Conservation (phyloP, 305 asterid species). For the Vinca major region DNA sequence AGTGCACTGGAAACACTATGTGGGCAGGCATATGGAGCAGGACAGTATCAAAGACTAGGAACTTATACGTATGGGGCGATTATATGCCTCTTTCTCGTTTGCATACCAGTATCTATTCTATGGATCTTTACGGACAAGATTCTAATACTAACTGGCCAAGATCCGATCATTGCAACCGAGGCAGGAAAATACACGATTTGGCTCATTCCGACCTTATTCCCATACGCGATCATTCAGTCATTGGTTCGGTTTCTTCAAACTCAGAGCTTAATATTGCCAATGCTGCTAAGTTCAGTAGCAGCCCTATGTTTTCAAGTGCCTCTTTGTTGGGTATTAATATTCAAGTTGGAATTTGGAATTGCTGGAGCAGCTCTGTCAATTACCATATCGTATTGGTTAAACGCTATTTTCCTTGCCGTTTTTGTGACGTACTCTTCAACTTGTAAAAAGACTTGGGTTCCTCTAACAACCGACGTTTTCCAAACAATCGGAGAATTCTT, state of each 20-base stretch:
- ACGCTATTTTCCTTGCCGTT: conserved; percentile 34
- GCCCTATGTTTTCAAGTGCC: conserved; percentile 35
- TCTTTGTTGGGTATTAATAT: conserved; percentile 43
- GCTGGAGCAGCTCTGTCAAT: conserved; percentile 54
- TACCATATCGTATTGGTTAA: conserved; percentile 44
- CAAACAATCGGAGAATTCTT: conserved; percentile 38
- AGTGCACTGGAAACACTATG: conserved; percentile 60
- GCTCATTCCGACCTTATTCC: conserved; percentile 45
- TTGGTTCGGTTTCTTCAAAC: conserved; percentile 42
- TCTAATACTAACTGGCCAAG: conserved; percentile 41
- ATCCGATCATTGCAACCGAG: conserved; percentile 35
- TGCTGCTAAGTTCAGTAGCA: conserved; percentile 37
- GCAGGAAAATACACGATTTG: conserved; percentile 36
- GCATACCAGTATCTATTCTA: conserved; percentile 38
- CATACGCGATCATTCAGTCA: conserved; percentile 49
- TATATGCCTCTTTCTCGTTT: conserved; percentile 31
- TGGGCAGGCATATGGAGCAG: conserved; percentile 62
- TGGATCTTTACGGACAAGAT: conserved; percentile 45
- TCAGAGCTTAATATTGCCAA: conserved; percentile 45
- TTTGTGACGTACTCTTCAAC: conserved; percentile 42
- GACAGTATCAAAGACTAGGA: conserved; percentile 44
- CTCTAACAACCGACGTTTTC: conserved; percentile 26
- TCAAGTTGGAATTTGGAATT: conserved; percentile 29
- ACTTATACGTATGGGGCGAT: conserved; percentile 29
- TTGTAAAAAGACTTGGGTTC: conserved; percentile 36